Conservation (phyloP, 345 rosid genomes). For the Salix arbutifolia region DNA sequence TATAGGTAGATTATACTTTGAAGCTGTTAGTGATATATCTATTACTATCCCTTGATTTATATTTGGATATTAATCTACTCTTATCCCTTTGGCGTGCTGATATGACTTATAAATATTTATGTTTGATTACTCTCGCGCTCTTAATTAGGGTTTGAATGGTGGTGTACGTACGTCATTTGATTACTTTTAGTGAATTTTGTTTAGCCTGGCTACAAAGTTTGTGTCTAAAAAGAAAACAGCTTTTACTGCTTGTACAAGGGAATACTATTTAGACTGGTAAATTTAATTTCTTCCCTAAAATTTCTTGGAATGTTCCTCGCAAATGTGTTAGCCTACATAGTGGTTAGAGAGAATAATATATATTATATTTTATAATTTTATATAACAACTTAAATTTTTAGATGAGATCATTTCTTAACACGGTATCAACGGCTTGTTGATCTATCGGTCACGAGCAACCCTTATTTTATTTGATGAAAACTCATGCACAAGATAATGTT, state of each 20-base stretch:
- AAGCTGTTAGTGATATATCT: neutral
- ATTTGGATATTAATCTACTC: neutral
- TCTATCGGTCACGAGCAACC: too few species aligned
- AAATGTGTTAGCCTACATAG: neutral
- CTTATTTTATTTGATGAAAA: too few species aligned
- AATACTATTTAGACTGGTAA: neutral
- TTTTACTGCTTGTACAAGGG: neutral
- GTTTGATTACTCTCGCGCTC: neutral
- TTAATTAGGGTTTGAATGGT: constrained; percentile 12
- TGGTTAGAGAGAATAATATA: too few species aligned
- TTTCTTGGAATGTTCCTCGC: neutral
- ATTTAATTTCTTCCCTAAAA: neutral
- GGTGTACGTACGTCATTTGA: neutral
- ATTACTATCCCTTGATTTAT: too few species aligned
- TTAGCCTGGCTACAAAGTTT: neutral
- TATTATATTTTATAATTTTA: too few species aligned
- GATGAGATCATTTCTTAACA: too few species aligned
- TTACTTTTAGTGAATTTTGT: neutral
- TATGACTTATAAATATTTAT: constrained; percentile 5
- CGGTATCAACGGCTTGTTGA: too few species aligned
- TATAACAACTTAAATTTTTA: too few species aligned
- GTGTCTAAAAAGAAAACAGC: neutral
- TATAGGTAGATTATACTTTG: neutral
- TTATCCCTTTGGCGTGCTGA: neutral
- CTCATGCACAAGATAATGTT: too few species aligned